Evolutionary conservation across 192 early-diverging fungal genomes (phyloP), one percentile per base, ranked within the genome.

Genomic region (Lobosporangium transversale): DNA sequence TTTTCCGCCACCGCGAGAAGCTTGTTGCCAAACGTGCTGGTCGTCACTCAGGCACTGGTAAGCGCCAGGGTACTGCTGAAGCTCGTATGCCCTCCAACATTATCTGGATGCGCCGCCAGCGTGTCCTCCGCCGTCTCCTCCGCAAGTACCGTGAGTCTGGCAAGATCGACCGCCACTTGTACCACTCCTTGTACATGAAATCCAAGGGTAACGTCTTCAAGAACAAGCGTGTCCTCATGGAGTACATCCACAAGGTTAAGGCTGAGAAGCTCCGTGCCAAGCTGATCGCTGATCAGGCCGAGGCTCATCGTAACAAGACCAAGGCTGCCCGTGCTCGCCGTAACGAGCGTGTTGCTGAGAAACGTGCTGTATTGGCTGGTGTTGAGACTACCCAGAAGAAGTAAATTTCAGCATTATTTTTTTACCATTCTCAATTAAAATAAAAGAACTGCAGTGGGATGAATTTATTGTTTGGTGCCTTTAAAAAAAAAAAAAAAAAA

Each of bases 171-270:
- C 89, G 90, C 80, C 96, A 97, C 89, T 88, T 98, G 91, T 92
- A 89, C 92, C 97, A 96, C 86, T 83, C 87, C 78, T 88, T 98
- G 70, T 98, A 98, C 91, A 81, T 96, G 80, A 97, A 97, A 90
- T 87, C 95, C 62, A 98, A 98, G 94, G 97, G 97, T 97, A 97
- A 97, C 87, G 94, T 94, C 59, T 98, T 98, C 90, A 98, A 98
- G 93, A 98, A 97, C 94, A 98, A 98, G 93, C 93, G 97, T 86
- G 97, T 98, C 66, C 83, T 98, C 44, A 98, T 98, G 94, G 97
- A 98, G 87, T 94, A 94, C 87, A 98, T 98, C 86, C 95, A 97
- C 90, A 97, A 96, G 89, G 94, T 92, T 76, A 98, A 98, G 93
- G 94, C 97, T 51, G 96, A 98, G 88, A 95, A 97, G 85, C 84